Base-by-base conservation (phyloP, 805 yeast species). In the Kuraishia cidri region DNA sequence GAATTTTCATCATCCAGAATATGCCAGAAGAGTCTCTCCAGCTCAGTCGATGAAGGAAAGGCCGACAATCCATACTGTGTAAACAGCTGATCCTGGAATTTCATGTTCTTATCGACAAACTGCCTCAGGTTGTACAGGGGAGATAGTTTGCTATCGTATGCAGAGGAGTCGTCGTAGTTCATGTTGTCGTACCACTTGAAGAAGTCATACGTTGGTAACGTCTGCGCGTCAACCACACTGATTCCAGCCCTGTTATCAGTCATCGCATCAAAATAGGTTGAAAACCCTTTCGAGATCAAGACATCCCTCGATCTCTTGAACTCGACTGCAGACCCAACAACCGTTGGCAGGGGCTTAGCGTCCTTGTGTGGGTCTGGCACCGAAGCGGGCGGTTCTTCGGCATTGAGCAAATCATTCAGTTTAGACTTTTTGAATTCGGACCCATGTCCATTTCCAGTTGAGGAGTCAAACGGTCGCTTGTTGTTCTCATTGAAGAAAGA, bases 81-180 rank as follows among this genome's bases (percentile, higher is more conserved):
- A 47, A 39, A 20, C 46, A 40, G 19, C 33, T 36, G 5, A 37
- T 58, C 56, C 48, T 57, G 57, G 52, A 67, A 59, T 45, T 57
- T 58, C 36, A 60, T 47, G 36, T 76, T 74, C 38, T 72, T 73
- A 31, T 74, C 80, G 50, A 67, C 66, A 45, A 71, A 77, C 43
- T 77, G 79, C 23, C 68, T 59, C 37, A 79, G 52, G 20, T 68
- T 70, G 53, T 72, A 75, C 5, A 69, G 43, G 0, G 80, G 66
- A 0, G 79, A 66, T 29, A 57, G 54, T 36, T 63, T 66, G 1
- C 56, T 40, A 33, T 60, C 62, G 27, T 52, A 57, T 16, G 52
- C 47, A 1, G 62, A 52, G 12, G 48, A 49, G 42, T 69, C 76
- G 20, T 57, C 54, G 8, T 54, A 55, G 14, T 54, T 62, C 4